Evolutionary conservation across 176 grass and related monocot genomes (phyloP).

Genomic region (Lolium rigidum): DNA sequence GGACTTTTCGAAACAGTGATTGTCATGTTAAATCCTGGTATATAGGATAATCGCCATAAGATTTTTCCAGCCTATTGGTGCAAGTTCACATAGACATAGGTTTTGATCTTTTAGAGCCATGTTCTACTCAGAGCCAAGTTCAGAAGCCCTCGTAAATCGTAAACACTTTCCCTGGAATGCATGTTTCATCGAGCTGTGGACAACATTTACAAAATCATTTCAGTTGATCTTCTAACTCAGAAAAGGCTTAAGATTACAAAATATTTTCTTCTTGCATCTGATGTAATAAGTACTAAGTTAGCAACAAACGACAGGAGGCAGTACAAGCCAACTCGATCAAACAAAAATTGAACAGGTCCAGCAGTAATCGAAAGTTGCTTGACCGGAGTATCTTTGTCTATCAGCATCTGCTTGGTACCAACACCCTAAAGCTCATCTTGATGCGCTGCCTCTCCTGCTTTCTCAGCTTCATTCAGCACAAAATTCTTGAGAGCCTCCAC

Average conservation of each 20-base stretch:
- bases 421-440: constrained; percentile 21
- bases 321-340: neutral
- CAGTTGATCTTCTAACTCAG: neutral
- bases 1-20: neutral
- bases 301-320: no score
- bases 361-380: constrained; percentile 10
- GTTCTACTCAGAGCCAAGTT: neutral
- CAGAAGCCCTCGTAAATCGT: neutral
- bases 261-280: constrained; percentile 17
- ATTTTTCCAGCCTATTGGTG: neutral
- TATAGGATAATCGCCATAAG: neutral
- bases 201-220: constrained; percentile 2
- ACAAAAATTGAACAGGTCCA: constrained; percentile 3
- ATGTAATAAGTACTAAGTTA: no score
- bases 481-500: constrained; percentile 86
- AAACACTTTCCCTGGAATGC: neutral
- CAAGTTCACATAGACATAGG: neutral
- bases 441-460: constrained; percentile 57
- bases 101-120: neutral
- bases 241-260: constrained; percentile 4
- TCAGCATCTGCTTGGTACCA: neutral
- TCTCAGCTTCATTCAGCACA: constrained; percentile 77
- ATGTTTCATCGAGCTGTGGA: neutral
- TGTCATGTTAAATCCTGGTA: neutral
- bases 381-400: neutral